Conservation (phyloP, 495 filamentous ascomycete genomes). For the Penicillium taxi region DNA sequence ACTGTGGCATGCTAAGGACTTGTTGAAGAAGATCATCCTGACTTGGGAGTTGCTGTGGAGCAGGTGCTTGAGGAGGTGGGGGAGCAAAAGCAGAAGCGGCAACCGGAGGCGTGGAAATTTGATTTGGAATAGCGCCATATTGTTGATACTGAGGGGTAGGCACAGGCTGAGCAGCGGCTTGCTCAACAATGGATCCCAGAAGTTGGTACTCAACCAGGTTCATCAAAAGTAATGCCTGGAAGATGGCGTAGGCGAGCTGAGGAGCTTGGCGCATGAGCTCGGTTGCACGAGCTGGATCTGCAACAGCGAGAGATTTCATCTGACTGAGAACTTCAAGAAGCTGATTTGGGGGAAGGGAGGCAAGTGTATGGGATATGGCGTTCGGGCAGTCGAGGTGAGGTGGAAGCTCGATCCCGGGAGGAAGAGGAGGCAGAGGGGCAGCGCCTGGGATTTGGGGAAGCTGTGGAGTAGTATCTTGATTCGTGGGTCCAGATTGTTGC, state of each 20-base stretch:
- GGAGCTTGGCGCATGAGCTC: constrained; percentile 84
- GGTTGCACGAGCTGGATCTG: constrained; percentile 74
- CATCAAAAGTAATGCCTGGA: constrained; percentile 90
- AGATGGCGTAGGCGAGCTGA: constrained; percentile 90
- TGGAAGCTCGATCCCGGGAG: constrained; percentile 73
- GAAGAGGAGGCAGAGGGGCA: constrained; percentile 63
- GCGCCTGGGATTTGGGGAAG: constrained; percentile 23
- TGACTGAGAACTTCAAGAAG: constrained; percentile 89
- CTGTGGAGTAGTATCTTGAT: constrained; percentile 17
- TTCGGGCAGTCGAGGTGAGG: constrained; percentile 76
- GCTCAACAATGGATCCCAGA: constrained; percentile 51
- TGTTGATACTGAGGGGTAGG: constrained; percentile 29
- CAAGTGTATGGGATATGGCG: constrained; percentile 82
- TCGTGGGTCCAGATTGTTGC: constrained; percentile 23
- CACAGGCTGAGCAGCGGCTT: constrained; percentile 35
- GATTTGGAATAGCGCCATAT: constrained; percentile 30
- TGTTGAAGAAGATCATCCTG: constrained; percentile 64
- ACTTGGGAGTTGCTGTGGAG: constrained; percentile 39
- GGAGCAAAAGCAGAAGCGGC: constrained; percentile 49
- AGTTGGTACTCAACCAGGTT: constrained; percentile 70
- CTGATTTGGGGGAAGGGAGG: constrained; percentile 75
- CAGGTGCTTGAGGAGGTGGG: constrained; percentile 34
- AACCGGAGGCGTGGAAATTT: constrained; percentile 51
- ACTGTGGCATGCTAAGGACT: constrained; percentile 66
- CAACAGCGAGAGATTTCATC: constrained; percentile 81